Evolutionary conservation across 257 asterid genomes (phyloP), one percentile per base, ranked within the genome.

Genomic region (Scutellaria baicalensis): DNA sequence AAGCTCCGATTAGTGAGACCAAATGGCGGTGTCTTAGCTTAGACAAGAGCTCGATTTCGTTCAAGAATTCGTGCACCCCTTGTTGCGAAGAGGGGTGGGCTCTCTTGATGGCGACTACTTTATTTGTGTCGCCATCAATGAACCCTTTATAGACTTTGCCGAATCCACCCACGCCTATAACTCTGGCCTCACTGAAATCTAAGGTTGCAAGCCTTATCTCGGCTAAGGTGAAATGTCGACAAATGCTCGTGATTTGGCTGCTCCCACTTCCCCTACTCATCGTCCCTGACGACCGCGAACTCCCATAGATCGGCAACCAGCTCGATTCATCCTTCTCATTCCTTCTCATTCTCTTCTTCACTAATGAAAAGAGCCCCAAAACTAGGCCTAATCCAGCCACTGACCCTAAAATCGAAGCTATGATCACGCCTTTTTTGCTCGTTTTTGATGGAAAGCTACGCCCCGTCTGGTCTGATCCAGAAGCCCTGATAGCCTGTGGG

Each of bases 91-190:
- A 79, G 0, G 95, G 90, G 64, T 80, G 79, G 6, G 87, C 77
- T 71, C 97, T 78, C 49, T 92, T 92, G 21, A 92, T 57, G 2
- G 97, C 95, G 0, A 87, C 97, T 6, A 42, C 33, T 27, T 27
- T 45, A 5, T 56, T 80, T 0, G 69, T 36, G 5, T 64, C 72
- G 40, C 85, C 93, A 20, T 87, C 88, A 1, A 87, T 79, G 23
- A 11, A 63, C 0, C 97, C 92, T 74, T 64, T 87, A 38, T 87
- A 92, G 0, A 92, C 98, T 69, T 86, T 92, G 6, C 96, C 98
- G 20, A 89, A 92, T 23, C 97, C 97, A 39, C 96, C 97, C 27
- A 89, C 86, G 13, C 97, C 97, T 33, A 92, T 78, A 1, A 87
- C 86, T 20, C 69, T 73, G 1, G 85, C 66, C 72, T 92, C 97